Evolutionary conservation across 768 basidiomycete genomes (phyloP), one percentile per base, ranked within the genome.

Genomic region (Tricholoma terreum): DNA sequence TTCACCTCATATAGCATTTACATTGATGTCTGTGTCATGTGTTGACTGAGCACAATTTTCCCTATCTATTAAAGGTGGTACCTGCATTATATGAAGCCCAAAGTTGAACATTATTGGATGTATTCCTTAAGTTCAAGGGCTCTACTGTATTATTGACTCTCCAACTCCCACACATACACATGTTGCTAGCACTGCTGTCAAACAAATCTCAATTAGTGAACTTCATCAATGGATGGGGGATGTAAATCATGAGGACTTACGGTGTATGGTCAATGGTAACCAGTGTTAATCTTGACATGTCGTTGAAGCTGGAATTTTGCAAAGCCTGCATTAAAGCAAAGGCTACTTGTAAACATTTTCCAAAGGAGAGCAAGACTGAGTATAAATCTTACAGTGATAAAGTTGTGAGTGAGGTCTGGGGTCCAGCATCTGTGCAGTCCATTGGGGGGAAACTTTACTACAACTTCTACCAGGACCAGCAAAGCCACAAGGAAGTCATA

Each of bases 271-370:
- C n/a, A n/a, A 59, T 66, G 54, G 58, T 78, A n/a, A 63, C 42
- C 1, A 74, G 74, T 1, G 57, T 79, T 15, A 60, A 63, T 4
- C 61, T 77, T 2, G 64, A 66, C 52, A 52, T 59, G 43, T 36
- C 55, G 15, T 65, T 63, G 1, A 64, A 66, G 30, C 60, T 54
- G 12, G 56, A 63, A n/a, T 63, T 65, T 27, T 72, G 68, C 54
- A 60, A 65, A 22, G 22, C 65, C 6, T 74, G 72, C 22, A 38
- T 60, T 0, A 56, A 64, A 27, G 65, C 65, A 2, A 71, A 72
- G 50, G 27, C 35, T 27, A 15, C 64, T 0, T 3, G 10, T 8
- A 21, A 15, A 15, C 34, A 14, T 7, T 33, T 50, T 35, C 50
- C 50, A 14, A 50, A 34, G 30, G 3, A 22, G 15, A 33, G 31